Evolutionary conservation across 768 basidiomycete species (phyloP).

Genomic region (Lactarius sanguifluus): DNA sequence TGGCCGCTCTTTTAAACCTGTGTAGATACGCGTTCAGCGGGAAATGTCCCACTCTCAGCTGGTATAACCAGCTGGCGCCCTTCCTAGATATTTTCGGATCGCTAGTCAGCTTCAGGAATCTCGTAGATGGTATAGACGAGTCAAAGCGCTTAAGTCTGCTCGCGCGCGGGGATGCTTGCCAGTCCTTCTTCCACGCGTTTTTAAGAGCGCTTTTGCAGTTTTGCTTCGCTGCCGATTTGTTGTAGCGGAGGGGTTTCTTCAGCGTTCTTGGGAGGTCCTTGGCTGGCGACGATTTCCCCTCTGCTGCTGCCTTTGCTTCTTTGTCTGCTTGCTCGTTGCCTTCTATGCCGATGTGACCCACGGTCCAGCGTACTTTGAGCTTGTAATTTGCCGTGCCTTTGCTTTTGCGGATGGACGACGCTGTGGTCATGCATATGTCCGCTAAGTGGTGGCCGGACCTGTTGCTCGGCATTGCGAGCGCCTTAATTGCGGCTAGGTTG

Average conservation of each 20-base stretch:
- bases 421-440: background rate
- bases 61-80: background rate
- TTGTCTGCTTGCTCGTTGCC: background rate
- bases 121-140: background rate
- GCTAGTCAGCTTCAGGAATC: background rate
- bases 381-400: background rate
- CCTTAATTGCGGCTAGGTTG: background rate
- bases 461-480: background rate
- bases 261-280: background rate
- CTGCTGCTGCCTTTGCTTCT: background rate
- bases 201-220: background rate
- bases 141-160: rapidly evolving
- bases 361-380: background rate
- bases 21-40: background rate
- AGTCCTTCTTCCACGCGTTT: background rate
- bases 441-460: background rate
- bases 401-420: background rate
- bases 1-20: background rate
- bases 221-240: background rate
- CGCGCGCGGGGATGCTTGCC: background rate
- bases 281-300: background rate
- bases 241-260: background rate
- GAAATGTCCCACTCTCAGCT: background rate
- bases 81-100: background rate
- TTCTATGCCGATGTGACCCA: background rate